Base-by-base conservation (phyloP, 495 filamentous ascomycete genomes). In the Pseudevernia furfuracea region DNA sequence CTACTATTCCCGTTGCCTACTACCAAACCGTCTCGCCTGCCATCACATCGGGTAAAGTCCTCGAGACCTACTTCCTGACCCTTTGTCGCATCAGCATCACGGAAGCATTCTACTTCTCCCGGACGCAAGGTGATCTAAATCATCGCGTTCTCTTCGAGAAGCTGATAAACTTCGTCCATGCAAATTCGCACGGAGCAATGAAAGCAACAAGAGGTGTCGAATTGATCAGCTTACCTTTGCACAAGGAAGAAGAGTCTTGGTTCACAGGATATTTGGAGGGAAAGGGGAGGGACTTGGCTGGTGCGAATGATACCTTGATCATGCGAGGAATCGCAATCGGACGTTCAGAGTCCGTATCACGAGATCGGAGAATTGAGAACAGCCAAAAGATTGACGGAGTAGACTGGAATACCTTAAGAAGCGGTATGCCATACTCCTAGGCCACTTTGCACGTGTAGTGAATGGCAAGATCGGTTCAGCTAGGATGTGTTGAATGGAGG, bases 61-160 rank as follows among this genome's bases (percentile, higher is more conserved):
- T 87, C 34, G 78, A 82, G 67, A 74, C 84, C 12, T 82, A 90
- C 62, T 89, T 90, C 69, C 77, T 80, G 37, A 85, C 85, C 1
- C 78, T 92, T 5, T 85, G 85, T 32, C 79, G 81, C n/a, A 81
- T 83, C 14, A 89, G 78, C 67, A 78, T 90, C 28, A 82, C 84
- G 6, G 88, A 90, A 67, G 87, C 88, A 23, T 88, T 91, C 68
- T 86, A 84, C 68, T 92, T 90, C 69, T 82, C 84, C 25, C 82
- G 89, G 25, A 78, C 77, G 10, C 83, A 87, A 55, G 81, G 86
- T 25, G 85, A 88, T 21, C 66, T 73, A 48, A 76, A 81, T 30
- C 89, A 83, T 36, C 81, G 76, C 38, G 75, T 75, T 66, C 83
- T 89, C 38, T 85, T 94, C 58, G 83, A 86, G 67, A 79, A 81